Base-by-base conservation (phyloP, 1,139 yeast species). In the Kodamaea alishanica region DNA sequence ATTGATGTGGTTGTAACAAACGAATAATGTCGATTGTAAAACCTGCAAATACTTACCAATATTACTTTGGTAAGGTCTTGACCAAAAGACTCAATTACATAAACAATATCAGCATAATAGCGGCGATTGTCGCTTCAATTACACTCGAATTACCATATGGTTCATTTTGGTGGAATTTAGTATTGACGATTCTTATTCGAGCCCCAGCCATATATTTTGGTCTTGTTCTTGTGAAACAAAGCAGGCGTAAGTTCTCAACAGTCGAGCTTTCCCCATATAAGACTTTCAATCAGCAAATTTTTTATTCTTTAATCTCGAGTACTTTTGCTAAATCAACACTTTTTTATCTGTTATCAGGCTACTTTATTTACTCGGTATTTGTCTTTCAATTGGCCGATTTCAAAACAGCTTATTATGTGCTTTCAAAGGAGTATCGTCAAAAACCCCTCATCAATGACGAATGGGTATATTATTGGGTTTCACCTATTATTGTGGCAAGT, bases 401-500 rank as follows among this genome's bases (percentile, higher is more conserved):
- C 35, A 46, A 48, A 25, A 48, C 46, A 27, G 56, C 65, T 30
- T 69, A 62, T 45, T 66, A 61, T 45, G 48, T 60, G 50, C 44
- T 73, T 60, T 53, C 77, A 50, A 61, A 75, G 56, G 65, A 79
- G 65, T 72, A 67, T 48, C 61, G 72, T 37, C 75, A 74, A 38
- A 70, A 68, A 42, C 82, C 85, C 1, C 67, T 73, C 38, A 56
- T 81, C 38, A 84, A 82, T 51, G 92, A 84, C 53, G 70, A 73
- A 42, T 78, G 75, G 65, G 70, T 81, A 4, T 82, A 70, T 52
- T 72, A 65, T 50, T 74, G 75, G 70, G 63, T 60, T 42, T 67
- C 65, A 39, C 50, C 70, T 6, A 56, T 67, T 27, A 52, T 52
- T 30, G 35, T 55, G n/a, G 77, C 83, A 0, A 32, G 70, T 0